Percentiles rank a stretch among this genome's conserved stretches.
phyloP scores from a whole-genome alignment of 1,284 basidiomycete genomes.

The Inonotus obliquus region DNA sequence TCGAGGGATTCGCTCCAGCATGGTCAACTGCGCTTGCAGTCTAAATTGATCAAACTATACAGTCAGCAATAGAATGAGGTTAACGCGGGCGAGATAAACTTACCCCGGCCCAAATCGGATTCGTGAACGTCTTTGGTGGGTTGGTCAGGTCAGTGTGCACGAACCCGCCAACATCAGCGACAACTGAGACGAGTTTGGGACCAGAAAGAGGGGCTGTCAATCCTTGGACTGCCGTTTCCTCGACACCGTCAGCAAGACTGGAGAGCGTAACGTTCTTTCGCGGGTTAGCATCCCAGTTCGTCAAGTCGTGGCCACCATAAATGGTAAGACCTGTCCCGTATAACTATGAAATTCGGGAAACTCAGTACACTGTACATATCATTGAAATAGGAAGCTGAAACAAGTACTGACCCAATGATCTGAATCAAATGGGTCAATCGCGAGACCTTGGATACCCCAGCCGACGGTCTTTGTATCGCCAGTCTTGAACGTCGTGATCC shows the following conservation, averaged over 20 bases:
- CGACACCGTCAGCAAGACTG: constrained; percentile 24
- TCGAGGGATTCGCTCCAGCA: constrained; percentile 23
- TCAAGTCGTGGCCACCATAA: constrained; percentile 24
- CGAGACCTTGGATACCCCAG: constrained; percentile 22
- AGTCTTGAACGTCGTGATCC: constrained; percentile 19
- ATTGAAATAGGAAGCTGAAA: no score
- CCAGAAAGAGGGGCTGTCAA: constrained; percentile 24
- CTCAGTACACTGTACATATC: no score
- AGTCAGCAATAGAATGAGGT: background rate
- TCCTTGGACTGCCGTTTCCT: constrained; percentile 20
- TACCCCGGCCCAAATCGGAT: constrained; percentile 20
- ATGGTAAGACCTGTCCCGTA: constrained; percentile 23
- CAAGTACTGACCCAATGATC: constrained; percentile 19
- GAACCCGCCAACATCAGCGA: constrained; percentile 25
- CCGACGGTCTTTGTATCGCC: constrained; percentile 23
- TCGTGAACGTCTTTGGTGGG: constrained; percentile 21
- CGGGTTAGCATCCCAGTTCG: constrained; percentile 23
- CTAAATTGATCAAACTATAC: background rate
- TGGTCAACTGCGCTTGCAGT: constrained; percentile 20
- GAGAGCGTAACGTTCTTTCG: constrained; percentile 24
- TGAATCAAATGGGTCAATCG: constrained; percentile 24
- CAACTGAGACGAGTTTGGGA: constrained; percentile 22
- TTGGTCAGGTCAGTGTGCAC: constrained; percentile 21
- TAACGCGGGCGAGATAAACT: background rate
- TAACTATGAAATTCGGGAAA: background rate